These are phyloP conservation scores for Nidularia pulvinata DNA, from an alignment of 768 basidiomycete species.

Conservation along the genomic window DNA sequence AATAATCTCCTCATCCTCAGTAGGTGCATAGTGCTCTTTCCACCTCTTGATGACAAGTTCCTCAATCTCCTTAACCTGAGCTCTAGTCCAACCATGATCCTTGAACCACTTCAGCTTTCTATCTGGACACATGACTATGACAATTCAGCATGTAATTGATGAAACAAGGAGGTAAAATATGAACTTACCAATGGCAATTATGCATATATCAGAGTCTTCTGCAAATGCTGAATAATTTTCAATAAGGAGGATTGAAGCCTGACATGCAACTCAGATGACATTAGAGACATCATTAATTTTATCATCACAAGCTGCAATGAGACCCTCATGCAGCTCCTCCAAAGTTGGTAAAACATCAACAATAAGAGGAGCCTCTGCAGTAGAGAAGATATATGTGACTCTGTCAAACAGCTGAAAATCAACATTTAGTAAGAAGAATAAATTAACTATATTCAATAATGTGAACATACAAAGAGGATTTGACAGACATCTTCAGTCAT, in stretches of 20 bases:
- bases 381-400: conserved; percentile 19
- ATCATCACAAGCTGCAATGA: conserved; percentile 12
- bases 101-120: neutral
- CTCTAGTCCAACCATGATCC: neutral
- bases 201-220: conserved; percentile 10
- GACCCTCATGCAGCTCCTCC: conserved; percentile 4
- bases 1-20: neutral
- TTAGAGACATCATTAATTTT: conserved; percentile 7
- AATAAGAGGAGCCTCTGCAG: conserved; percentile 2
- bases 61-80: neutral
- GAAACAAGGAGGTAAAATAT: conserved; percentile 11
- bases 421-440: neutral
- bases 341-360: neutral
- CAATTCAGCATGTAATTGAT: neutral
- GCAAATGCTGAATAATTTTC: conserved; percentile 10
- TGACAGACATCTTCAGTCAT: conserved; percentile 18
- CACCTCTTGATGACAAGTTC: neutral
- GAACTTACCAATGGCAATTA: conserved; percentile 14
- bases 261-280: conserved; percentile 12
- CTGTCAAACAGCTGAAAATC: conserved; percentile 17
- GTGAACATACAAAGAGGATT: conserved; percentile 15
- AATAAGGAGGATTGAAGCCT: conserved; percentile 11
- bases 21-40: neutral
- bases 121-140: conserved; percentile 19
- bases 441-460: neutral